These are phyloP conservation scores for Xylaria hypoxylon DNA, from an alignment of 2,329 filamentous ascomycete genomes.

Conservation along the genomic window DNA sequence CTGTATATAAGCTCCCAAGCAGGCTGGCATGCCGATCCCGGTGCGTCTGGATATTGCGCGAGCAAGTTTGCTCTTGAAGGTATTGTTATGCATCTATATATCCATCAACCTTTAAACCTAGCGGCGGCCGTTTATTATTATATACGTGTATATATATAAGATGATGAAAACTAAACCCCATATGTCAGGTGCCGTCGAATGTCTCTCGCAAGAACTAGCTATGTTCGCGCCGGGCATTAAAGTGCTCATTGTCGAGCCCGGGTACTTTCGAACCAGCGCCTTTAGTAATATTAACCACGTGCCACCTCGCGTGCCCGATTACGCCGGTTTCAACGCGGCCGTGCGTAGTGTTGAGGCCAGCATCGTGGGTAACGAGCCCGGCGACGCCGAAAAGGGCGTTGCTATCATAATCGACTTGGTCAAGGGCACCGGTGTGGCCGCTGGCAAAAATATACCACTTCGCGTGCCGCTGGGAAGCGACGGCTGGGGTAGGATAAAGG, in stretches of 20 bases:
- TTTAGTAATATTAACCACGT: slow-evolving; percentile 53
- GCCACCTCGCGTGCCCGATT: slow-evolving; percentile 43
- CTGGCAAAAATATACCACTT: slow-evolving; percentile 55
- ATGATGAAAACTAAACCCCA: background rate
- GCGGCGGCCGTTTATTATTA: background rate
- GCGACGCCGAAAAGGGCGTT: slow-evolving; percentile 44
- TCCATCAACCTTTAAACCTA: background rate
- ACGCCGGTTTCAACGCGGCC: slow-evolving; percentile 49
- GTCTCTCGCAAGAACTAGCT: slow-evolving; percentile 50
- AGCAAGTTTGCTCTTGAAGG: slow-evolving; percentile 45
- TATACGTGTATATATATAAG: background rate
- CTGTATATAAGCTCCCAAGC: slow-evolving; percentile 54
- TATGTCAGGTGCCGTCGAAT: slow-evolving; percentile 47
- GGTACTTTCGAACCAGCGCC: slow-evolving; percentile 57
- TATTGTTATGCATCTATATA: slow-evolving; percentile 32
- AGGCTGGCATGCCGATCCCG: slow-evolving; percentile 50
- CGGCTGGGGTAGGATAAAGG: slow-evolving; percentile 60
- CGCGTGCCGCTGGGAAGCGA: slow-evolving; percentile 65
- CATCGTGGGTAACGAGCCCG: slow-evolving; percentile 46
- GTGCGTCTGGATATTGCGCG: slow-evolving; percentile 46
- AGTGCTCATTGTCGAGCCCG: slow-evolving; percentile 56
- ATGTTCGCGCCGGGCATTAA: slow-evolving; percentile 51
- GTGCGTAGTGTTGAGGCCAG: slow-evolving; percentile 48
- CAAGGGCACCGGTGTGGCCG: slow-evolving; percentile 58
- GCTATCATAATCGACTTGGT: slow-evolving; percentile 34